These are phyloP conservation scores for Limonomyces culmigenus DNA, from an alignment of 1,284 basidiomycete species.

Conservation along the genomic window DNA sequence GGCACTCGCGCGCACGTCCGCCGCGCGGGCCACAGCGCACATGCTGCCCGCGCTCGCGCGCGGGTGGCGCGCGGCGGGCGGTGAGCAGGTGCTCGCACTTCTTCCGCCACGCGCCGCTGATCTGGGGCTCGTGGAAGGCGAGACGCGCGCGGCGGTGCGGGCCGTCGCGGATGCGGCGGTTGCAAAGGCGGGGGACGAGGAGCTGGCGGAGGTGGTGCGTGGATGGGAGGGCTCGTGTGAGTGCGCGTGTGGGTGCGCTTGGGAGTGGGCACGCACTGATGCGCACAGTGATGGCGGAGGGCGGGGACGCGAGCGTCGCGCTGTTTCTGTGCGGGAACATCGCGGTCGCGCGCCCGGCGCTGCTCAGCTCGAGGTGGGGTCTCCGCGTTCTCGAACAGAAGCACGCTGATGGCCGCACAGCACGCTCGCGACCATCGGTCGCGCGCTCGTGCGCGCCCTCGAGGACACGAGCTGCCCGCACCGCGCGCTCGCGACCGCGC, in stretches of 20 bases:
- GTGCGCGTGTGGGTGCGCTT: constrained; percentile 8
- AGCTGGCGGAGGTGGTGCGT: constrained; percentile 42
- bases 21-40: no score
- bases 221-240: constrained; percentile 53
- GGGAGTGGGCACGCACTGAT: constrained; percentile 30
- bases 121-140: no score
- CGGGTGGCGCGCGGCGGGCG: no score
- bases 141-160: constrained; percentile 23
- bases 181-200: constrained; percentile 46
- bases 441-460: constrained; percentile 65
- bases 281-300: constrained; percentile 36
- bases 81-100: no score
- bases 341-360: constrained; percentile 65
- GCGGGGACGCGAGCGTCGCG: constrained; percentile 42
- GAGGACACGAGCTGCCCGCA: constrained; percentile 52
- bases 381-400: background rate
- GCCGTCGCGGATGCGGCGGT: constrained; percentile 63
- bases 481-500: constrained; percentile 70
- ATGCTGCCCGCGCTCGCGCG: no score
- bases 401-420: constrained; percentile 21
- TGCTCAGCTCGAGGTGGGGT: constrained; percentile 54
- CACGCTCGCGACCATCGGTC: constrained; percentile 67
- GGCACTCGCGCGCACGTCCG: no score
- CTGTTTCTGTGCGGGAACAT: constrained; percentile 73
- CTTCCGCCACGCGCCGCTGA: no score